Evolutionary conservation across 2,329 filamentous ascomycete species (phyloP).

Genomic region (Cytospora piceicola): DNA sequence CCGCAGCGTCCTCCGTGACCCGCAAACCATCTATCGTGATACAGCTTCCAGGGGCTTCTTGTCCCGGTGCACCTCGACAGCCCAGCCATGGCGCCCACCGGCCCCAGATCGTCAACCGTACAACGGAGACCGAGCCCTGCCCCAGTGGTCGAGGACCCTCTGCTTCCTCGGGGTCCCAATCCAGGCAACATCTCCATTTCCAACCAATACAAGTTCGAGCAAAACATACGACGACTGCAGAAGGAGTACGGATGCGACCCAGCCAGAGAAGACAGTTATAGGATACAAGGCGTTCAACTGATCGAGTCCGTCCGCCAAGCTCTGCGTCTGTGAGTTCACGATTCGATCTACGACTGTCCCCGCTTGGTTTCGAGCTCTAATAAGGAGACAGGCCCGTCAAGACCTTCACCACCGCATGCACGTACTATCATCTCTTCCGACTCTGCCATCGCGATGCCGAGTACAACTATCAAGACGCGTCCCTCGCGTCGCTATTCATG

Average conservation of each 20-base stretch:
- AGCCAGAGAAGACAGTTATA: constrained; percentile 76
- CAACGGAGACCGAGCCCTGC: constrained; percentile 26
- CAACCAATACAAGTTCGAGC: constrained; percentile 79
- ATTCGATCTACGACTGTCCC: not conserved
- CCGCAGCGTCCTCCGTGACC: not conserved
- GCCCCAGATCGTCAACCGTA: constrained; percentile 21
- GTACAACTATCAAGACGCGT: constrained; percentile 85
- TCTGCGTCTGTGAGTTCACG: constrained; percentile 70
- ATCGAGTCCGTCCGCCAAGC: constrained; percentile 83
- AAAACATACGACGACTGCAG: constrained; percentile 75
- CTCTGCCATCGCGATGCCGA: constrained; percentile 83
- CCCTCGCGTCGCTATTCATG: constrained; percentile 84
- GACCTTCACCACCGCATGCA: constrained; percentile 88
- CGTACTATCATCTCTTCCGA: constrained; percentile 93
- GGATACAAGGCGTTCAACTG: constrained; percentile 84
- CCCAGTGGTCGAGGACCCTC: constrained; percentile 18
- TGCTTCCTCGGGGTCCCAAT: constrained; percentile 44
- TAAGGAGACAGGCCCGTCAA: constrained; percentile 63
- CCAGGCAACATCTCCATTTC: constrained; percentile 55
- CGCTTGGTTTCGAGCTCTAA: constrained; percentile 39
- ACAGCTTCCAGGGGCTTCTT: not conserved
- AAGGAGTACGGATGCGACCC: constrained; percentile 71
- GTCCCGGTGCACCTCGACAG: not conserved
- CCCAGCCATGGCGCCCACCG: constrained; percentile 26
- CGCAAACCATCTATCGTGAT: not conserved